Evolutionary conservation across 2,329 filamentous ascomycete genomes (phyloP), one percentile per base, ranked within the genome.

Genomic region (Fusarium phyllophilum): DNA sequence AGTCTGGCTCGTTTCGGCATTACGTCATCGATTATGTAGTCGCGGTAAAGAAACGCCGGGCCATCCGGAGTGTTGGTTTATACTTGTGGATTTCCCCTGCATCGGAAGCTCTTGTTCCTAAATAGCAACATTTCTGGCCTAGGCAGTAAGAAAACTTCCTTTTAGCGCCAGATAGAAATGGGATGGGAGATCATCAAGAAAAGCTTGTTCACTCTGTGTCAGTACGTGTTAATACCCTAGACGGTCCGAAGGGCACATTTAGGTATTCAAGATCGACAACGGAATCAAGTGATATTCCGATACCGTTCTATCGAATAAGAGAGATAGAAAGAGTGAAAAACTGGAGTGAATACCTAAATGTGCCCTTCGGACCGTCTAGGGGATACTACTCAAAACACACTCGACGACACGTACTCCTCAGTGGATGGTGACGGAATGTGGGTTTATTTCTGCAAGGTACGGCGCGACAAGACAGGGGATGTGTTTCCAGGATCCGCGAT

Each of bases 1-100:
- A 60, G 57, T 52, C 49, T 48, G 36, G 62, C 34, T 44, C 29
- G 46, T n/a, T 36, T 31, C 15, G 26, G 31, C 33, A 55, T 62
- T 77, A 77, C 76, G 76, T 78, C 76, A 78, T 71, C 24, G 70
- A 71, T 45, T 66, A 51, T 45, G 51, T 46, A 42, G 59, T 66
- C 48, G 26, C 38, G 68, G 65, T 41, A 69, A 58, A 67, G 59
- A 66, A 66, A 65, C 56, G 64, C 72, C 74, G 73, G 71, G 65
- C 26, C 26, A 66, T 70, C 69, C 72, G 70, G 66, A 56, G 36
- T 41, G 39, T n/a, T 34, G 6, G 20, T 67, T 26, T 33, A 36
- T n/a, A 29, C 26, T 29, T 29, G 26, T 29, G 38, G 46, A 69
- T 59, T 38, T 26, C 38, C 33, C 56, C 56, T 51, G 55, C 33